phyloP scores from a whole-genome alignment of 164 flowering plant species.

The Berberis vulgaris region DNA sequence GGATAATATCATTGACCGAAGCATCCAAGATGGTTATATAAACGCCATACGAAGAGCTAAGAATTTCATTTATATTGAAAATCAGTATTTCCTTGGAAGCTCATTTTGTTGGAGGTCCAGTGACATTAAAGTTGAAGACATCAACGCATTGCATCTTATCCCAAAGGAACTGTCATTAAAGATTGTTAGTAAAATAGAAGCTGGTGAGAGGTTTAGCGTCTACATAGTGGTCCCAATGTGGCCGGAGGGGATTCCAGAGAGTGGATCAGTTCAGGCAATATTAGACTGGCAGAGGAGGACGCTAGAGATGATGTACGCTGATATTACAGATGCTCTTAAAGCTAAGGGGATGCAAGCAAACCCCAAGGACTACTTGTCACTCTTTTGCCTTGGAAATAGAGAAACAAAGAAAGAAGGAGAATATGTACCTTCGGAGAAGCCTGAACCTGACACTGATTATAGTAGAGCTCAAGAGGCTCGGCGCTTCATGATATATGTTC shows the following conservation, averaged over 20 bases:
- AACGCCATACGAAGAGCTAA: constrained; percentile 73
- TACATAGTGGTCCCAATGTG: constrained; percentile 68
- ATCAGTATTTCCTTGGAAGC: constrained; percentile 79
- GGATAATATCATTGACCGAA: constrained; percentile 51
- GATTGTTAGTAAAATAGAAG: constrained; percentile 58
- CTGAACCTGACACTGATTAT: constrained; percentile 43
- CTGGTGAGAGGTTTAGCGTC: constrained; percentile 50
- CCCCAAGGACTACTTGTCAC: constrained; percentile 48
- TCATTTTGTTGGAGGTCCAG: constrained; percentile 43
- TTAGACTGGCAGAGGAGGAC: constrained; percentile 62
- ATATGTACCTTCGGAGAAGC: constrained; percentile 40
- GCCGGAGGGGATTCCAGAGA: constrained; percentile 63
- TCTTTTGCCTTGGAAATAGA: constrained; percentile 65
- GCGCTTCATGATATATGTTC: constrained; percentile 73
- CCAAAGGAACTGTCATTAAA: constrained; percentile 63
- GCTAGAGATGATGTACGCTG: constrained; percentile 69
- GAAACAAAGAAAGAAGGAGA: constrained; percentile 40
- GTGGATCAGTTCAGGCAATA: constrained; percentile 55
- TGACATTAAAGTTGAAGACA: constrained; percentile 35
- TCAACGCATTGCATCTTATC: constrained; percentile 44
- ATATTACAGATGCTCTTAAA: constrained; percentile 36
- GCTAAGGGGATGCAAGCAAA: constrained; percentile 40
- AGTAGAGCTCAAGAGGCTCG: constrained; percentile 48
- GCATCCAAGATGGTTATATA: constrained; percentile 74
- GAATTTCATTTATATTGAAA: constrained; percentile 59